Evolutionary conservation across 805 yeast species (phyloP), one percentile per base, ranked within the genome.

Genomic region (Wickerhamiella occidentalis): DNA sequence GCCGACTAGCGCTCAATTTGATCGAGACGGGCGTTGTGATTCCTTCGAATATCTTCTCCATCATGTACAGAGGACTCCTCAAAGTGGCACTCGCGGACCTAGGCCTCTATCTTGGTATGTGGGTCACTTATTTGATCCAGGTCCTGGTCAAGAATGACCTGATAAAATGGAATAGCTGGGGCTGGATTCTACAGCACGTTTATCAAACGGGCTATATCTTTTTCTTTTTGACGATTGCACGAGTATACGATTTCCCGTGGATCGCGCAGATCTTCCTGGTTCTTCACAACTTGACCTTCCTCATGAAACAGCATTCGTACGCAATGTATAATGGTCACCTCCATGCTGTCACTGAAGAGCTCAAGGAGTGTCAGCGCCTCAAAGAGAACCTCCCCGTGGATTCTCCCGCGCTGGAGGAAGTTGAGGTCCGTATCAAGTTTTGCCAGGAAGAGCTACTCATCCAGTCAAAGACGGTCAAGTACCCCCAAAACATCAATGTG

Each of bases 241-340:
- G 80, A 40, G 61, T 61, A 44, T 64, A 68, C 61, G 68, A 72
- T 37, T 83, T 75, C 58, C 86, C 94, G 11, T 92, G 98, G 98
- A 83, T 88, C 45, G 95, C 86, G 1, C 79, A 80, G 60, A 88
- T 88, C 40, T 92, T 85, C 59, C 66, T 92, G 54, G 75, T 85
- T 52, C 68, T 92, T 47, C 98, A 92, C 62, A 77, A 87, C 9
- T 69, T 86, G 45, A 97, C 92, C 1, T 69, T 87, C 55, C 62
- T 94, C 57, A 92, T 92, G 99, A 92, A 92, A 63, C 82, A 82
- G 78, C 97, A 92, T 64, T 87, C 97, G 1, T 92, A 80, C 62
- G 85, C 85, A 1, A 87, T 84, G 60, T 92, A 80, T 68, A 88
- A 88, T 61, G 98, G 97, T 0, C 86, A 90, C 62, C 67, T 92